A percentile compares a stretch with the other conserved stretches of the same genome.
phyloP scores from a whole-genome alignment of 352 stramenopile genomes.

The Phytophthora ohioensis region DNA sequence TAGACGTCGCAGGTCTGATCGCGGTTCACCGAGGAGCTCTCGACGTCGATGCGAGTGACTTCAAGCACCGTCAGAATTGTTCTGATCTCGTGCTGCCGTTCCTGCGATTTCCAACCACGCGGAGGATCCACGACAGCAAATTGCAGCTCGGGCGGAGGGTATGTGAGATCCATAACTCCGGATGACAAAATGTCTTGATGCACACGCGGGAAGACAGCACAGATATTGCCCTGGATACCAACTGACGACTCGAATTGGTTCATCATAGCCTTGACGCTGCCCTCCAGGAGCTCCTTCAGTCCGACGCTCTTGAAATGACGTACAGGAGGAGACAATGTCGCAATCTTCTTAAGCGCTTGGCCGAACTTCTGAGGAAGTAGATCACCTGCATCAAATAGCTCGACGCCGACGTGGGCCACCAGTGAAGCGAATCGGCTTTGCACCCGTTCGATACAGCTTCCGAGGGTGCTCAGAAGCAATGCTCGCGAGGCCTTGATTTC shows the following conservation, averaged over 20 bases:
- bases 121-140: slow-evolving; percentile 39
- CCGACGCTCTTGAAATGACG: slow-evolving; percentile 37
- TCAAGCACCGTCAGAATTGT: slow-evolving; percentile 46
- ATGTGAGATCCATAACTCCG: slow-evolving; percentile 39
- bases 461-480: slow-evolving; percentile 35
- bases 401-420: slow-evolving; percentile 36
- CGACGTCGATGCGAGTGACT: slow-evolving; percentile 32
- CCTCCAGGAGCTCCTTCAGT: slow-evolving; percentile 57
- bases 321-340: slow-evolving; percentile 33
- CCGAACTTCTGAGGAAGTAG: slow-evolving; percentile 40
- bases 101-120: slow-evolving; percentile 48
- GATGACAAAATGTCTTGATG: slow-evolving; percentile 45
- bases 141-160: slow-evolving; percentile 57
- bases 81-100: slow-evolving; percentile 39
- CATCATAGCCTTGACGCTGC: slow-evolving; percentile 38
- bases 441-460: slow-evolving; percentile 41
- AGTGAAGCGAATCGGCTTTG: slow-evolving; percentile 29
- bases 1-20: slow-evolving; percentile 61
- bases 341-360: slow-evolving; percentile 39
- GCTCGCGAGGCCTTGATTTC: slow-evolving; percentile 33
- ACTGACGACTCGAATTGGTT: slow-evolving; percentile 44
- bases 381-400: slow-evolving; percentile 31
- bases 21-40: slow-evolving; percentile 25
- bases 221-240: slow-evolving; percentile 42
- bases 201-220: slow-evolving; percentile 28